Conservation (phyloP, 176 grass and related monocot genomes). For the Cymbopogon citratus region DNA sequence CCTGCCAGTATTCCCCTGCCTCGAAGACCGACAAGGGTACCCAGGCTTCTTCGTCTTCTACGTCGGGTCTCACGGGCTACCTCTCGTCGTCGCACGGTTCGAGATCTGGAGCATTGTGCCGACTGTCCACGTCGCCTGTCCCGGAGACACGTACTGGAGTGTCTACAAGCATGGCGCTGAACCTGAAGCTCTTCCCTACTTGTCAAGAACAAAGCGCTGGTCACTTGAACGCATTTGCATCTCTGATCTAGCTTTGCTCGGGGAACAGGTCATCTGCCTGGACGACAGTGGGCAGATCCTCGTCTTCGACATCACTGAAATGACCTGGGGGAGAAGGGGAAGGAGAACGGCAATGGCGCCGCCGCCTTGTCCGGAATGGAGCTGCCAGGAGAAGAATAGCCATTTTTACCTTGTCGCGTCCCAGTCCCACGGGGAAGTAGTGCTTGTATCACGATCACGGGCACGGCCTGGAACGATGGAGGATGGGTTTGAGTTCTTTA, state of each 20-base stretch:
- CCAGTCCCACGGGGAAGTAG: neutral
- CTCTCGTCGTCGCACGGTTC: neutral
- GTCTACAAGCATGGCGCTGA: neutral
- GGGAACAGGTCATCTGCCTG: neutral
- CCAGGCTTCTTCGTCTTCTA: neutral
- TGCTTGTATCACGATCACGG: neutral
- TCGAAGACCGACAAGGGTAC: neutral
- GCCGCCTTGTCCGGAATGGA: neutral
- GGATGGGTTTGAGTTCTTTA: neutral
- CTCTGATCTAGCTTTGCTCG: neutral
- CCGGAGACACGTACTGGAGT: constrained; percentile 11
- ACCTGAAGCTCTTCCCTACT: neutral
- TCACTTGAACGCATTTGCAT: neutral
- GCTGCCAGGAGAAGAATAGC: neutral
- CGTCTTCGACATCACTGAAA: neutral
- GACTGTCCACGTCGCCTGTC: neutral
- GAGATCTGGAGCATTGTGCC: neutral
- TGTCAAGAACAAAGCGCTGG: neutral
- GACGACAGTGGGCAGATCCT: neutral
- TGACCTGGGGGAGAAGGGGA: neutral
- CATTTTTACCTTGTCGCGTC: neutral
- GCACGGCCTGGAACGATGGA: neutral
- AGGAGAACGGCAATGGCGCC: neutral
- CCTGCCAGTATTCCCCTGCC: neutral
- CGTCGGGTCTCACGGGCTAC: neutral